Conservation (phyloP, 2,329 filamentous ascomycete species). For the Sordariomycetes sp. region DNA sequence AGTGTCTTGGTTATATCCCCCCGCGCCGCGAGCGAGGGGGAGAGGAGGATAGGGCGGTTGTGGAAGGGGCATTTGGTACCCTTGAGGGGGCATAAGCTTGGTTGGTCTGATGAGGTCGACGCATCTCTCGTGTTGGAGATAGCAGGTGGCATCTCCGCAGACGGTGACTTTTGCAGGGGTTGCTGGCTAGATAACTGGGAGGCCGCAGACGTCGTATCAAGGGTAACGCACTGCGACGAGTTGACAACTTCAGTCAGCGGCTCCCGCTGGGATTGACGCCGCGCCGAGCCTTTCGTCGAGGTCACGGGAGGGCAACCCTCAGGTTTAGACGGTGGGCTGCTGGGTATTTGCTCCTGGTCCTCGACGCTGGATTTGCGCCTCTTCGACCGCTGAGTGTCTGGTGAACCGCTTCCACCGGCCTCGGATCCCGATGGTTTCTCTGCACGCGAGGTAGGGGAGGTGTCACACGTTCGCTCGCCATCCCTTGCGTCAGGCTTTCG, state of each 20-base stretch:
- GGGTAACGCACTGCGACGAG: not conserved
- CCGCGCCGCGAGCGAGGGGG: conserved; percentile 26
- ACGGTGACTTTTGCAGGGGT: not conserved
- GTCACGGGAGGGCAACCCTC: not conserved
- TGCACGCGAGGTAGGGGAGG: not conserved
- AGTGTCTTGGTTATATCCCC: conserved; percentile 25
- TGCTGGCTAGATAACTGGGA: not conserved
- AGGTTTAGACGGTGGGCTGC: not conserved
- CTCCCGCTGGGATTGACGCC: not conserved
- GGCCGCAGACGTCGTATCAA: not conserved
- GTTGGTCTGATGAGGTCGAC: not conserved
- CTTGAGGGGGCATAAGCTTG: conserved; percentile 18
- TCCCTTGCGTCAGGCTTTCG: not conserved
- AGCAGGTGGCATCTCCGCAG: not conserved
- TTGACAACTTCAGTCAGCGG: not conserved
- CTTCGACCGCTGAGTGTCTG: too few species aligned
- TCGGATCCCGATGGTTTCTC: not conserved
- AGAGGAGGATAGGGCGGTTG: conserved; percentile 26
- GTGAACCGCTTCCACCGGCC: too few species aligned
- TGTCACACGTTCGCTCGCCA: not conserved
- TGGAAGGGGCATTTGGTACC: conserved; percentile 25
- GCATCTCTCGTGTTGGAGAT: not conserved
- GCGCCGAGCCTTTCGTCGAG: not conserved
- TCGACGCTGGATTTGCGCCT: not conserved
- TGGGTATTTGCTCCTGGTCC: not conserved